Evolutionary conservation across 192 early-diverging fungal species (phyloP).

Genomic region (Podila verticillata): DNA sequence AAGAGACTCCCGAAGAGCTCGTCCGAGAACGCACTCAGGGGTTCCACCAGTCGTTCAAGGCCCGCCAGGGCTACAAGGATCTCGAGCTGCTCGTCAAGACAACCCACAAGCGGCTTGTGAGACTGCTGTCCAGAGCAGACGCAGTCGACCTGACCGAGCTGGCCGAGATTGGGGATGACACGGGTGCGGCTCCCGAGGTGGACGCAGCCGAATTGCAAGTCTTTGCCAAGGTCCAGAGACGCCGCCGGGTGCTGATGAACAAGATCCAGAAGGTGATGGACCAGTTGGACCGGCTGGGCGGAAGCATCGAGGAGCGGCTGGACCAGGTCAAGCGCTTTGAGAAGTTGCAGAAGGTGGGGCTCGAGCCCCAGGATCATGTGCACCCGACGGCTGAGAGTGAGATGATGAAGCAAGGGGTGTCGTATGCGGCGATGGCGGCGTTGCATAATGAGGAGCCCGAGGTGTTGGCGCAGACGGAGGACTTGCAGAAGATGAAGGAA

Average conservation of each 20-base stretch:
- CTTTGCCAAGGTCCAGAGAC: conserved; percentile 29
- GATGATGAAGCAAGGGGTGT: conserved; percentile 37
- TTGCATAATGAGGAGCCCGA: conserved; percentile 6
- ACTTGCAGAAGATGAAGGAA: conserved; percentile 25
- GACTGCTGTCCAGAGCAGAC: conserved; percentile 4
- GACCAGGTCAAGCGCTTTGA: conserved; percentile 19
- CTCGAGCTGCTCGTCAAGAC: conserved; percentile 16
- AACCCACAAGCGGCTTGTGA: conserved; percentile 13
- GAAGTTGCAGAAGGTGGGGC: conserved; percentile 16
- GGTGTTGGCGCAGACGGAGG: conserved; percentile 24
- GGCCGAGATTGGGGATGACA: conserved; percentile 21
- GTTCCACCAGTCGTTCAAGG: conserved; percentile 17
- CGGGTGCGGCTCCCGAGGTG: not conserved
- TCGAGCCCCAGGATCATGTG: conserved; percentile 25
- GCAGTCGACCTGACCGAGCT: conserved; percentile 13
- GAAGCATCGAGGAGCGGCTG: conserved; percentile 13
- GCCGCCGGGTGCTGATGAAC: conserved; percentile 1
- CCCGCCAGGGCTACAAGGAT: conserved; percentile 25
- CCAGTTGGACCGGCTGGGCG: conserved; percentile 9
- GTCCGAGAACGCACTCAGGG: conserved; percentile 28
- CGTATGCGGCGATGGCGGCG: conserved; percentile 10
- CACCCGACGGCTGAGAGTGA: conserved; percentile 27
- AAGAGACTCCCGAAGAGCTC: conserved; percentile 40
- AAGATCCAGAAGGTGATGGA: conserved; percentile 13
- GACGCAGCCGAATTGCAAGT: conserved; percentile 13